Percentiles rank a stretch among this genome's conserved stretches.
These are phyloP conservation scores for Ramularia collo-cygni DNA, from an alignment of 2,329 filamentous ascomycete genomes.

Conservation along the genomic window DNA sequence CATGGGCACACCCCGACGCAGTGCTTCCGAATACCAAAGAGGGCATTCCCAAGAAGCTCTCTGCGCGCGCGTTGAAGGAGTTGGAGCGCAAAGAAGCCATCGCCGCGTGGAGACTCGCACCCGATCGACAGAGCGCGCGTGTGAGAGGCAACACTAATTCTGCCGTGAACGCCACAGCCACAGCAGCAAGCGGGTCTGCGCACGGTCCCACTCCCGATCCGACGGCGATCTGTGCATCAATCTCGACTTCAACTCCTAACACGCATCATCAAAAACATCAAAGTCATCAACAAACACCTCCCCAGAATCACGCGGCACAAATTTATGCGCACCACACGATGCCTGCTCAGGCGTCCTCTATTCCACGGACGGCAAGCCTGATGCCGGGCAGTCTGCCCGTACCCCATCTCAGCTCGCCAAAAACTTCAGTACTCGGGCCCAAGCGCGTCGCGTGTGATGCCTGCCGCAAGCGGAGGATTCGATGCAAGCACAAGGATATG, in stretches of 20 bases:
- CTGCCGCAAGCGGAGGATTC: constrained; percentile 55
- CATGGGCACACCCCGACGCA: constrained; percentile 55
- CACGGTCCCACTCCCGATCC: constrained; percentile 12
- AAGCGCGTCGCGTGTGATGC: constrained; percentile 57
- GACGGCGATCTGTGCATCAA: not conserved
- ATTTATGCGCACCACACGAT: constrained; percentile 19
- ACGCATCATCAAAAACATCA: constrained; percentile 13
- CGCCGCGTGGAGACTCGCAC: constrained; percentile 37
- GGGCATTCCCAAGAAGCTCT: constrained; percentile 47
- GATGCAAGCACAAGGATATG: constrained; percentile 58
- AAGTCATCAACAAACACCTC: constrained; percentile 17
- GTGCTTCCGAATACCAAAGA: constrained; percentile 46
- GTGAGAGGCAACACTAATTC: constrained; percentile 22
- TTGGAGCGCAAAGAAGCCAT: constrained; percentile 48
- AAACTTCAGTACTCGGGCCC: constrained; percentile 53
- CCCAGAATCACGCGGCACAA: constrained; percentile 20
- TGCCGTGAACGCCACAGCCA: constrained; percentile 3
- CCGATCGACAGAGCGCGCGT: constrained; percentile 40
- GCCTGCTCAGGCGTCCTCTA: constrained; percentile 13
- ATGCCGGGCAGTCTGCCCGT: constrained; percentile 24
- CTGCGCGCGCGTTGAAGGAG: constrained; percentile 48
- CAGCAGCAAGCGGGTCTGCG: constrained; percentile 4
- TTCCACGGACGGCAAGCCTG: constrained; percentile 17
- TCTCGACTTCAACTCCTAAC: constrained; percentile 13
- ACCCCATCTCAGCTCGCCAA: constrained; percentile 41